Base-by-base conservation (phyloP, 2,329 filamentous ascomycete species). In the Trichoderma atrobrunneum region DNA sequence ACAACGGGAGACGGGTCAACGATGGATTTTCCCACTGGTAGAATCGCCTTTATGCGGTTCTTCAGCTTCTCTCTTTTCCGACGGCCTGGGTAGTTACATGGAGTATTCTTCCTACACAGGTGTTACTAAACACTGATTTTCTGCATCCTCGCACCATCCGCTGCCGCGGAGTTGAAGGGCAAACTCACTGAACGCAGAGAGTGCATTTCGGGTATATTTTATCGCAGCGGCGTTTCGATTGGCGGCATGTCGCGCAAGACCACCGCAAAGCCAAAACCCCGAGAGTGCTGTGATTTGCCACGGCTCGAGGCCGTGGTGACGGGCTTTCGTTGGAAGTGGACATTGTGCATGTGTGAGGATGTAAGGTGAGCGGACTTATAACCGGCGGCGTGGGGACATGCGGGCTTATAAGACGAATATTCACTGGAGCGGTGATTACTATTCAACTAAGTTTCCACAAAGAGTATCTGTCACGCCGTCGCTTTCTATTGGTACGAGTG, bases 221-320 rank as follows among this genome's bases (percentile, higher is more conserved):
- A 43, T 73, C 72, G 28, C 72, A 73, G 48, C 72, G 70, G 30
- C 72, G 56, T 54, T 73, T 73, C 5, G 70, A 64, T 10, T 63
- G 70, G 5, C 72, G 70, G 36, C 72, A 73, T 32, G 63, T 32
- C 12, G 57, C 56, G 57, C 72, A 73, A 2, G 72, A 70, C 66
- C 66, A 69, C 34, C 36, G 26, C 56, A 69, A 8, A 3, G 36
- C 54, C 66, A 60, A 34, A 28, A 21, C 57, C 1, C 21, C 56
- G 36, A 26, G 6, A 12, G 12, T 51, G 56, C 28, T 32, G 26
- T 34, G 28, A 28, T 34, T 7, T 3, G 14, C 30, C 66, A 60
- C 24, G 56, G 28, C 28, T 11, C 21, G 34, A 30, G 54, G 18
- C 48, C 6, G 26, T 7, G 54, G 36, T 18, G 54, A 59, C 65